Evolutionary conservation across 257 asterid genomes (phyloP), one percentile per base, ranked within the genome.

Genomic region (Primulina tabacum): DNA sequence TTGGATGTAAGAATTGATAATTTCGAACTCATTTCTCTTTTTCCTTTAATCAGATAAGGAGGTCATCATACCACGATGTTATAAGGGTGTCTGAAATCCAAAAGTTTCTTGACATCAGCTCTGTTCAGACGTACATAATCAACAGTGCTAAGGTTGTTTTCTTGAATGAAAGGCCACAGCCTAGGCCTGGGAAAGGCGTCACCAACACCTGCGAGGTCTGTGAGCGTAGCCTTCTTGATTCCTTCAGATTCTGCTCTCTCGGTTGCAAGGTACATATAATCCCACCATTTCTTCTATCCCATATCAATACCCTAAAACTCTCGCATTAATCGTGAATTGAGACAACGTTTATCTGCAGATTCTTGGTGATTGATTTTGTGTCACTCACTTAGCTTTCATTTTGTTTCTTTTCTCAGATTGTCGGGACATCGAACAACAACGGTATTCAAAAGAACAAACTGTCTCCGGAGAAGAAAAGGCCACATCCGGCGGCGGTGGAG

Each of bases 11-110:
- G 71, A 33, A 34, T 28, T 8, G 12, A 7, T n/a, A 65, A 62
- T 43, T 68, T 5, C 65, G 8, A 62, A 38, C 50, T 9, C 11
- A 9, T 38, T 38, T 10, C 2, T 38, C 20, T n/a, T 29, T 68
- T 28, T 60, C 33, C 14, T 68, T 28, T 40, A 10, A 56, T 38
- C 81, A 87, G 92, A 87, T 87, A 77, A 65, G 92, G 81, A 70
- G 92, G 71, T 87, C 92, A 8, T 87, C 90, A 1, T 87, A 87
- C 87, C 92, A 87, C 76, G 90, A 87, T 79, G 92, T 87, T 63
- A 82, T 87, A 2, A 64, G 90, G 65, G 92, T 87, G 28, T 79
- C 80, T 32, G 92, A 87, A 58, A 87, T 87, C 16, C 90, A 87
- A 38, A 87, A 82, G 79, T 75, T 68, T 64, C 57, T 87, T 80